Evolutionary conservation across 1,284 basidiomycete species (phyloP).

Genomic region (Pascua guehoae): DNA sequence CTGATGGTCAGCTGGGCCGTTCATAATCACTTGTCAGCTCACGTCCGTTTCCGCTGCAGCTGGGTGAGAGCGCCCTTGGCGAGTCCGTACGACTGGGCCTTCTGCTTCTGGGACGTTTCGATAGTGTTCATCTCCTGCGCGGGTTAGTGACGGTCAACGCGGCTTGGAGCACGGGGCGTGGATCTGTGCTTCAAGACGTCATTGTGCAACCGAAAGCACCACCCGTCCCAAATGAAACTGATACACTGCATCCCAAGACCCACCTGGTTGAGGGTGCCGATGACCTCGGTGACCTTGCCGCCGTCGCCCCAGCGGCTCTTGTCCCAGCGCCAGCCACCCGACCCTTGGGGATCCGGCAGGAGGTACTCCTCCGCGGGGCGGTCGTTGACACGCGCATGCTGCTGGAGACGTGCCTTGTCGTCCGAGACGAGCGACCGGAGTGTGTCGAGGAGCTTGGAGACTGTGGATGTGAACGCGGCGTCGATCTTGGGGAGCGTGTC

Average conservation of each 20-base stretch:
- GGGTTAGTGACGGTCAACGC: neutral
- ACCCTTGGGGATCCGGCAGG: constrained; percentile 24
- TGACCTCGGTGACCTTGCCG: constrained; percentile 71
- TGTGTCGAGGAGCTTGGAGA: constrained; percentile 92
- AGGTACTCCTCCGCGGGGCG: constrained; percentile 76
- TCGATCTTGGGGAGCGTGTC: constrained; percentile 93
- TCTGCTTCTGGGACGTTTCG: constrained; percentile 83
- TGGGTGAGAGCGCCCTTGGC: constrained; percentile 91
- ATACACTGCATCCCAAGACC: constrained; percentile 20
- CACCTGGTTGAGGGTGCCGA: constrained; percentile 78
- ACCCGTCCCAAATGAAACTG: neutral
- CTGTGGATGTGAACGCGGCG: constrained; percentile 75
- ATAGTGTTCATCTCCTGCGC: constrained; percentile 80
- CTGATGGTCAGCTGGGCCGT: constrained; percentile 51
- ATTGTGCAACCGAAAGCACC: neutral
- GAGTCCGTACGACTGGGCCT: constrained; percentile 86
- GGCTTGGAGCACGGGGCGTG: too few species aligned
- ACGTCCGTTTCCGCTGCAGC: constrained; percentile 93
- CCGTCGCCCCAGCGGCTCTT: constrained; percentile 79
- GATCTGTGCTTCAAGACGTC: neutral
- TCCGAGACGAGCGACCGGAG: constrained; percentile 87
- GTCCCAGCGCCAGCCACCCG: constrained; percentile 71
- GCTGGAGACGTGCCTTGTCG: constrained; percentile 73
- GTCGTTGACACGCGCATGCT: constrained; percentile 76
- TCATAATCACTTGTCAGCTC: constrained; percentile 37